Evolutionary conservation across 2,329 filamentous ascomycete genomes (phyloP).

Genomic region (Pseudomassariella vexata): DNA sequence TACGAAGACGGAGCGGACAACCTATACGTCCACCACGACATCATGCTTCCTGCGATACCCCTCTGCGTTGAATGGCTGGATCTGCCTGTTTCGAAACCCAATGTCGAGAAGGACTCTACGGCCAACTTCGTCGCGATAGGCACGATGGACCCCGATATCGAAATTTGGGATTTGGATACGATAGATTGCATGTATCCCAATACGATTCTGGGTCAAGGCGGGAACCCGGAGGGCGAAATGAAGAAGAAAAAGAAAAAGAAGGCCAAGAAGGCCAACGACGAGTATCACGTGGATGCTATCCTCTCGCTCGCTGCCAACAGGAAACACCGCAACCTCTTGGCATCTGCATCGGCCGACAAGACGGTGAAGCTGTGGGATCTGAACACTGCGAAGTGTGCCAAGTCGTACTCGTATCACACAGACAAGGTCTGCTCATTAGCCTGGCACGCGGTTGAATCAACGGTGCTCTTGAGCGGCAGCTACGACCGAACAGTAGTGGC

Average conservation of each 20-base stretch:
- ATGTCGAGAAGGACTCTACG: conserved; percentile 54
- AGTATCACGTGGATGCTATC: conserved; percentile 91
- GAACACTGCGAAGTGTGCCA: conserved; percentile 84
- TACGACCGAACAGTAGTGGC: conserved; percentile 93
- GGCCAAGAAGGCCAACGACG: conserved; percentile 79
- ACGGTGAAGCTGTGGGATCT: conserved; percentile 98
- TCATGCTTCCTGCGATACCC: conserved; percentile 96
- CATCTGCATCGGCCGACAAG: conserved; percentile 91
- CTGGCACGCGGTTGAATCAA: conserved; percentile 86
- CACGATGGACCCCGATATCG: conserved; percentile 97
- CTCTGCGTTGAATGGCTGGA: conserved; percentile 95
- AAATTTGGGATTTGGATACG: conserved; percentile 95
- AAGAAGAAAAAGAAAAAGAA: conserved; percentile 91
- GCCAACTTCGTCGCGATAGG: conserved; percentile 94
- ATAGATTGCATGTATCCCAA: conserved; percentile 98
- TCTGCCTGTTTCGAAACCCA: conserved; percentile 72
- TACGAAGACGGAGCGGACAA: conserved; percentile 96
- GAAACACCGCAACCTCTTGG: conserved; percentile 88
- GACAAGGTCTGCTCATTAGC: conserved; percentile 96
- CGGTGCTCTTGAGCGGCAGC: conserved; percentile 83
- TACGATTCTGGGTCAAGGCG: conserved; percentile 80
- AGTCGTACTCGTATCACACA: conserved; percentile 92
- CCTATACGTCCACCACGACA: conserved; percentile 98
- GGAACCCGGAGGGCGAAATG: conserved; percentile 43
- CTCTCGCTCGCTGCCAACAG: conserved; percentile 88